Evolutionary conservation across 2,329 filamentous ascomycete species (phyloP), one percentile per base, ranked within the genome.

Genomic region (Ceratocystis albifundus): DNA sequence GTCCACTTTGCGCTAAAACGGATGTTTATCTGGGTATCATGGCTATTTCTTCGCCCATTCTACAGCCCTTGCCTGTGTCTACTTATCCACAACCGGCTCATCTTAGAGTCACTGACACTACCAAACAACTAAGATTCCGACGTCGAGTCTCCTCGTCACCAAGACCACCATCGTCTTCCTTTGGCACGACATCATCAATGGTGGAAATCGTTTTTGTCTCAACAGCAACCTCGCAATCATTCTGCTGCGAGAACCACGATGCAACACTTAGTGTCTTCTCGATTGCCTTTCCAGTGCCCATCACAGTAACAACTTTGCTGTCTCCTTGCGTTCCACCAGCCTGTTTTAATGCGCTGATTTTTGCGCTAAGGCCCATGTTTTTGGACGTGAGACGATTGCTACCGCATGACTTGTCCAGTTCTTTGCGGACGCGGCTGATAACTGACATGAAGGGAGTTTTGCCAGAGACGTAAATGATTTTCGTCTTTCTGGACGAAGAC

Each of bases 231-330:
- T 84, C 80, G 44, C 61, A 68, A 50, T 66, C 67, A 15, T 57
- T 62, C 55, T 66, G 53, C 41, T 66, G 67, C 17, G 55, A 55
- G 70, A 90, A 89, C 78, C 83, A 87, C 44, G 82, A 74, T 0
- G 83, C 88, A 4, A 90, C 74, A 30, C 81, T 77, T 67, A 88
- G 74, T 0, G 82, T 82, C 74, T 84, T 84, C 69, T 81, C 78
- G 36, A 90, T 85, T 6, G 87, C 88, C 70, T 80, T 81, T 1
- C 88, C 87, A 0, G 85, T 86, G 6, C 83, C 88, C 65, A 87
- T 79, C 1, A 89, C 73, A 15, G 81, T 77, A 3, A 89, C 84
- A 22, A 71, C 73, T 8, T 74, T 73, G 22, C 73, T 73, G 64
- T 72, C 72, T 2, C 72, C 71, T 48, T 65, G 61, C 3, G 62